Percentiles rank a stretch among this genome's conserved stretches.
phyloP scores from a whole-genome alignment of 345 rosid genomes.

The Ceriops decandra region DNA sequence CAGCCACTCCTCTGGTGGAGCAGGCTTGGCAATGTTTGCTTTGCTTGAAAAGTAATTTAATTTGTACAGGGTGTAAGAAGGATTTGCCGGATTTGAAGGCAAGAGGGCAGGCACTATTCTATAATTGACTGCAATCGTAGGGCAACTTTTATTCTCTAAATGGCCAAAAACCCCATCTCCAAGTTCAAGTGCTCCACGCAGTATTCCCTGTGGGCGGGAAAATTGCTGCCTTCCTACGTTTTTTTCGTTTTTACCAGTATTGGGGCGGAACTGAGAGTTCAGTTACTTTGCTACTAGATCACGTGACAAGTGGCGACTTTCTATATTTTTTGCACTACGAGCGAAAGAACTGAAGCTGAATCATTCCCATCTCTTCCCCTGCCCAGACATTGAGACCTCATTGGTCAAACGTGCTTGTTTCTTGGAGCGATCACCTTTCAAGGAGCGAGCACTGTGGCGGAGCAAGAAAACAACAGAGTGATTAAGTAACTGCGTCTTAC shows the following conservation, averaged over 20 bases:
- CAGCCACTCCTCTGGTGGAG: no score
- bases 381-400: background rate
- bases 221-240: conserved; percentile 18
- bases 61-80: conserved; percentile 11
- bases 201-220: conserved; percentile 58
- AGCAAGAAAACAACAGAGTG: no score
- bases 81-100: conserved; percentile 40
- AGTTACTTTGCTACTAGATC: no score
- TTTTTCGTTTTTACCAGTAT: no score
- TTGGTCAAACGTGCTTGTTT: background rate
- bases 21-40: background rate
- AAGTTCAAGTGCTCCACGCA: conserved; percentile 21
- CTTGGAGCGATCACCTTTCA: background rate
- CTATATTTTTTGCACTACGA: conserved; percentile 45
- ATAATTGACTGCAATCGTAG: no score
- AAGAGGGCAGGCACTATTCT: conserved; percentile 11
- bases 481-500: no score
- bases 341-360: conserved; percentile 23
- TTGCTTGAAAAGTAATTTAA: background rate
- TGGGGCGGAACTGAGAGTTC: no score
- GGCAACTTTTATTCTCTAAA: background rate
- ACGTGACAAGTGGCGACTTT: conserved; percentile 22
- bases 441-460: no score
- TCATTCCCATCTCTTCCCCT: no score
- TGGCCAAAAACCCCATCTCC: conserved; percentile 38